Base-by-base conservation (phyloP, 1,139 yeast genomes). In the Debaryomyces robertsiae region DNA sequence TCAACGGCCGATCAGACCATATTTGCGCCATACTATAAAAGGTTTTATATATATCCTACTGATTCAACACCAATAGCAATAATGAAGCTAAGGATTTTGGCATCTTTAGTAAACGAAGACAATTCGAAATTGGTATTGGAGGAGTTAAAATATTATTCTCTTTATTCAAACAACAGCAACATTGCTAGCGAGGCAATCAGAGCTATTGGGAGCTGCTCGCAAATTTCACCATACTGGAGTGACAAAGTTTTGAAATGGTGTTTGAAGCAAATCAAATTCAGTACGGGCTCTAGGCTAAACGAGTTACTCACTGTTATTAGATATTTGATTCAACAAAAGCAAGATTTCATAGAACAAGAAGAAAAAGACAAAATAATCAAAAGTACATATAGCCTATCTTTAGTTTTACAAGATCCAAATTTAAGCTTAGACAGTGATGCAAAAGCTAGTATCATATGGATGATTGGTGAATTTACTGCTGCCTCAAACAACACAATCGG, bases 361-460 rank as follows among this genome's bases (percentile, higher is more conserved):
- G 64, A 47, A 54, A 59, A 52, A 47, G 53, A 58, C 25, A 60
- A 56, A 4, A 53, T 69, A 10, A 53, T 61, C 16, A 65, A 60
- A 33, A 71, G 75, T 2, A 66, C 70, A 3, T 64, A 63, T 40
- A 63, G 60, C 36, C 57, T 77, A 9, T 67, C 79, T 2, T 43
- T 55, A 27, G 57, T 68, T 2, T 54, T 71, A 38, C 44, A 47
- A 3, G 64, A 61, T 39, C 49, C 50, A 3, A 47, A 47, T 11
- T 32, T 65, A 2, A 54, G 57, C 2, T 52, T 74, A 23, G 73
- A 65, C 23, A 58, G 67, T 16, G 71, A 73, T 13, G 96, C 98
- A 0, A 79, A 82, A 48, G 90, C 95, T 1, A 85, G 94, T 42
- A 82, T 90, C 15, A 75, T 93, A 13, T 94, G 98, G 98, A 74